These are phyloP conservation scores for Inonotus obliquus DNA, from an alignment of 1,284 basidiomycete species.

Conservation along the genomic window DNA sequence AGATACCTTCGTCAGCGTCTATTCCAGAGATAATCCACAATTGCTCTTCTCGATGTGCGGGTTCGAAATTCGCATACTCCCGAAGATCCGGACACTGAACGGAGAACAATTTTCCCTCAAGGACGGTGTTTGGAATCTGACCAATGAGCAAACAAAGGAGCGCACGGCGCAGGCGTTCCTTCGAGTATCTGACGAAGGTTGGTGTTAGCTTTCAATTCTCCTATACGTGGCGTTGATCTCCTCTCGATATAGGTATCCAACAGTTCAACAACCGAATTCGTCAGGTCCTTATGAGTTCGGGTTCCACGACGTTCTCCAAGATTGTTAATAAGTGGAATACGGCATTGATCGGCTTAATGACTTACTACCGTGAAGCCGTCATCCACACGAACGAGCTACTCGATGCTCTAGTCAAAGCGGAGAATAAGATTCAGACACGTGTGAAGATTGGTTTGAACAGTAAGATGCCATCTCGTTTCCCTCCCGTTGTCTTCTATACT, in stretches of 20 bases:
- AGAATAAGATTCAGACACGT: conserved; percentile 98
- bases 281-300: conserved; percentile 98
- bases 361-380: conserved; percentile 99
- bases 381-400: conserved; percentile 96
- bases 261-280: conserved; percentile 96
- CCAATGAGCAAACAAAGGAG: conserved; percentile 95
- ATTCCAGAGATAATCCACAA: conserved; percentile 97
- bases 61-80: conserved; percentile 96
- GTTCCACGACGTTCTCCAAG: conserved; percentile 98
- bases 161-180: conserved; percentile 96
- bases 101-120: conserved; percentile 95
- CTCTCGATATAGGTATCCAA: conserved; percentile 63
- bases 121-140: conserved; percentile 97
- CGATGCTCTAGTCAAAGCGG: conserved; percentile 91
- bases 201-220: conserved; percentile 11
- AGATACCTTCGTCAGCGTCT: conserved; percentile 93
- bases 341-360: conserved; percentile 91
- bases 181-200: conserved; percentile 92
- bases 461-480: conserved; percentile 99
- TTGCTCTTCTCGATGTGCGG: conserved; percentile 97
- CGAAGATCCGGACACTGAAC: conserved; percentile 91
- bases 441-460: conserved; percentile 99
- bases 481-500: conserved; percentile 94
- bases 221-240: conserved; percentile 21
- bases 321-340: conserved; percentile 99